Conservation (phyloP, 176 grass and related monocot species). For the Triticum timopheevii region DNA sequence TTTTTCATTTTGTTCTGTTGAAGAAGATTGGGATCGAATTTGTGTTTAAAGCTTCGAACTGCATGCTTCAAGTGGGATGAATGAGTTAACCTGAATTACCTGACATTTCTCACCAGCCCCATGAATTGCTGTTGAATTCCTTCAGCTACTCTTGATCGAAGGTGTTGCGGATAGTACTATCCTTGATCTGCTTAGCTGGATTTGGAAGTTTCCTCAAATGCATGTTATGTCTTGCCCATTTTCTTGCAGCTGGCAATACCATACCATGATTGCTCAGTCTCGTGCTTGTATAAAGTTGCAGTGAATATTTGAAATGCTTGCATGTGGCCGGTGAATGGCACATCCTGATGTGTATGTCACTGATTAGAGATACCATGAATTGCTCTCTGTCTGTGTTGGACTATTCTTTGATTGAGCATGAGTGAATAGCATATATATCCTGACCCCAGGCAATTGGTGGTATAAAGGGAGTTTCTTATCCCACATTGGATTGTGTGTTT, state of each 20-base stretch:
- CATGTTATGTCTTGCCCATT: neutral
- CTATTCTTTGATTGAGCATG: neutral
- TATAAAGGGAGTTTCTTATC: neutral
- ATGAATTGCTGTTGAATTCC: neutral
- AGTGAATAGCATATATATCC: neutral
- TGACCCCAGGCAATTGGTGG: neutral
- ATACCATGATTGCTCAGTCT: too few species aligned
- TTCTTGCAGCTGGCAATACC: neutral
- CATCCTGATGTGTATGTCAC: neutral
- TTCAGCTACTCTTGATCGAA: neutral
- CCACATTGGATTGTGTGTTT: neutral
- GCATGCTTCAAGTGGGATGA: neutral
- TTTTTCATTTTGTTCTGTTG: neutral
- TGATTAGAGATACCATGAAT: neutral
- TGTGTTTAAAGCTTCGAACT: neutral
- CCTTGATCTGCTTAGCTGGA: neutral
- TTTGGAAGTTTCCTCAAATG: neutral
- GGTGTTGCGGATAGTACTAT: neutral
- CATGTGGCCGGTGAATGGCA: neutral
- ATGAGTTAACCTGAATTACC: neutral
- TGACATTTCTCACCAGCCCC: neutral
- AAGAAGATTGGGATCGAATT: neutral
- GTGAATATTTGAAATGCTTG: neutral
- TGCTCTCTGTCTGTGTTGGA: neutral
- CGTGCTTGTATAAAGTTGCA: neutral